Evolutionary conservation across 2,329 filamentous ascomycete genomes (phyloP), one percentile per base, ranked within the genome.

Genomic region (Diplocarpon rosae): DNA sequence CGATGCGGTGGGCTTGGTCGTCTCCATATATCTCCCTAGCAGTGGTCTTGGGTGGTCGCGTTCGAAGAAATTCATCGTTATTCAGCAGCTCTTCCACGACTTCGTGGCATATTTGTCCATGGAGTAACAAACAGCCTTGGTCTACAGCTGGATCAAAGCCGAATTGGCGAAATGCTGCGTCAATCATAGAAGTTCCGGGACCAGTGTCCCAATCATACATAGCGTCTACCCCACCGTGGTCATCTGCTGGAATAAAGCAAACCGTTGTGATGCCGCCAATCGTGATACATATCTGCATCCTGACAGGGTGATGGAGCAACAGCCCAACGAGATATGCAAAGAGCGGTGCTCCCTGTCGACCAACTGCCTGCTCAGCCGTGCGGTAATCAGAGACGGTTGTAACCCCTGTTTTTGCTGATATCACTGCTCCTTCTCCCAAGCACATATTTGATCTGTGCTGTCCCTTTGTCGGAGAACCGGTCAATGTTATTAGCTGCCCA

Each of bases 141-240:
- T 58, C 53, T 6, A 40, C 50, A n/a, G 54, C 50, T 8, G 57
- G 56, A 38, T 60, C 58, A 27, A 58, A 46, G 11, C 58, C 56
- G 28, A 57, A 60, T 35, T 55, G 50, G n/a, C 56, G 54, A 37
- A 59, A 56, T 4, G 56, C 56, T 2, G 54, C 52, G 43, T 60
- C 57, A 28, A 61, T 58, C 43, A 62, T 56, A 10, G 43, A 55
- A 3, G 56, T 60, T 17, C 59, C 59, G 34, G 59, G 59, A 3
- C 59, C 59, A 5, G 57, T 57, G 38, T 62, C 59, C 59, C 59
- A 62, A 38, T 62, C 58, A 28, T 60, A 60, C 56, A 62, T 60
- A 10, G 57, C 57, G 31, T 61, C 59, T 20, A 62, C 54, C 7
- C 59, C 59, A 10, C 58, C 58, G 33, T 56, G 49, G n/a, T 54